Base-by-base conservation (phyloP, 495 filamentous ascomycete species). In the Hyaloscypha finlandica region DNA sequence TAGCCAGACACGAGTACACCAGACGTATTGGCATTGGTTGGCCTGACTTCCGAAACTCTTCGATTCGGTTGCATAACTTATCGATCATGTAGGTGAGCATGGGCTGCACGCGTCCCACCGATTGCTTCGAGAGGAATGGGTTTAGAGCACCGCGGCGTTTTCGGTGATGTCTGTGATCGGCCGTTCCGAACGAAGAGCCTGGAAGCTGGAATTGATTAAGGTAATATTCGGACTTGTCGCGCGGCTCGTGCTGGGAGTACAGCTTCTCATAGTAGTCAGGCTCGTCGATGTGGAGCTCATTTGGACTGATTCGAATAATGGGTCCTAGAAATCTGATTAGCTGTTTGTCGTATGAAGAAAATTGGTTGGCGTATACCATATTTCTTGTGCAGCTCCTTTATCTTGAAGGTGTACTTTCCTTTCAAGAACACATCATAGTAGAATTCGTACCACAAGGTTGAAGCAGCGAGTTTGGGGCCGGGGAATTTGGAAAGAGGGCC, bases 301-400 rank as follows among this genome's bases (percentile, higher is more conserved):
- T 66, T 0, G 87, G 85, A 53, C 75, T 83, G 74, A 88, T 86
- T 20, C 86, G 81, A 11, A 88, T 76, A 56, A 89, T 86, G 8
- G 86, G 85, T 19, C 71, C 74, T 67, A 32, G 4, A 14, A 9
- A 29, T 6, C 19, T 14, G 1, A 59, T 31, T 16, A 37, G 31
- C 32, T 9, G 12, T 55, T 32, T 42, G 19, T 25, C 14, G 3
- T 69, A 77, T 8, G 53, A 8, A 68, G 48, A 29, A 70, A 60
- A 57, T 51, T 56, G 20, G 22, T 37, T 2, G 3, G 6, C 19
- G 54, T 6, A 48, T 73, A 79, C 71, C 74, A 35, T 76, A 75
- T 59, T 69, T 71, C 45, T 66, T 51, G 20, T 75, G 75, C 60
- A 77, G 70, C 29, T 69, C 63, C 37, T 68, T 63, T 4, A 74